These are phyloP conservation scores for Calophaca sinica DNA, from an alignment of 306 rosid genomes.

Conservation along the genomic window DNA sequence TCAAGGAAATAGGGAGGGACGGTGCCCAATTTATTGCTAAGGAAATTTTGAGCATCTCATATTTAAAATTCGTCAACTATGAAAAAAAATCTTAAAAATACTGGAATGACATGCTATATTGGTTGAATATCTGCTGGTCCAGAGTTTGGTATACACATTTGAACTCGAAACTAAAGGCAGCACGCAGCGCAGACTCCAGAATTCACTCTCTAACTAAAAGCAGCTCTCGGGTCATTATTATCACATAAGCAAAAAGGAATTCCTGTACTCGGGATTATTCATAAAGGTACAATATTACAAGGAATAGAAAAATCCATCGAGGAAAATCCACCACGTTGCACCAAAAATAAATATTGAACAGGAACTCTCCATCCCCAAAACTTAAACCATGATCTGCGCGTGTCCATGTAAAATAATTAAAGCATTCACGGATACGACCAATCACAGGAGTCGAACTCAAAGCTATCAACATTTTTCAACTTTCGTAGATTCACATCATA, in stretches of 20 bases:
- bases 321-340: not conserved
- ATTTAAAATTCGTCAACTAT: no score
- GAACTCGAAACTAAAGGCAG: not conserved
- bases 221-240: not conserved
- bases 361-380: constrained; percentile 34
- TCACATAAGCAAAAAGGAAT: constrained; percentile 7
- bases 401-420: constrained; percentile 14
- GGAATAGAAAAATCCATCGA: not conserved
- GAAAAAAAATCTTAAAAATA: no score
- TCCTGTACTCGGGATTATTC: not conserved
- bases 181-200: constrained; percentile 8
- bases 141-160: not conserved
- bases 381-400: constrained; percentile 7
- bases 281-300: not conserved
- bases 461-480: constrained; percentile 34
- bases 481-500: constrained; percentile 25
- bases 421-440: constrained; percentile 8
- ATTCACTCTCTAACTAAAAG: not conserved
- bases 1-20: not conserved
- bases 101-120: no score
- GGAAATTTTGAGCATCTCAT: no score
- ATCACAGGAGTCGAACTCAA: not conserved
- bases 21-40: not conserved
- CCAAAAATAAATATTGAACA: not conserved
- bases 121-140: not conserved